Evolutionary conservation across 2,329 filamentous ascomycete genomes (phyloP), one percentile per base, ranked within the genome.

Genomic region (Trichoderma aggressivum): DNA sequence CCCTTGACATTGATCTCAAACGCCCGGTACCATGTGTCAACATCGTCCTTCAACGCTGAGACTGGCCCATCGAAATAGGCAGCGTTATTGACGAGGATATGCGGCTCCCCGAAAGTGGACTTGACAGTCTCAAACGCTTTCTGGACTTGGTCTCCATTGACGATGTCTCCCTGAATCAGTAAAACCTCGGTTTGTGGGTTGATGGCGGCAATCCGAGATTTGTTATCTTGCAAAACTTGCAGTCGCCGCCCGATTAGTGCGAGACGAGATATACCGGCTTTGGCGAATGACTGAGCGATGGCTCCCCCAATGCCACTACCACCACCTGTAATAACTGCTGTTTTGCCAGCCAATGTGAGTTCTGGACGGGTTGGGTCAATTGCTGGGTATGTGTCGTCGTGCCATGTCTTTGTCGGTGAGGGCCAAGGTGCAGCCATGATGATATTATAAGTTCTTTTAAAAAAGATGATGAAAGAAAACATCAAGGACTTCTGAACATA

Each of bases 51-150:
- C 30, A 66, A 32, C 21, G 32, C 63, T 0, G 47, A 66, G 0
- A 66, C 50, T 11, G 14, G 8, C 8, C 63, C 63, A 5, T 66
- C 50, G 24, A 66, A 66, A 18, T 56, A 66, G 32, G 63, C 63
- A 39, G 47, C 47, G 21, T 66, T 66, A 39, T 66, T 66, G 7
- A 66, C 63, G 21, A 66, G 63, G 21, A 66, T 66, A 5, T 66
- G 47, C 7, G 63, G 63, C 6, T 66, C 63, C 39, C 47, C 47
- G 16, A 66, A 66, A 4, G 32, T 56, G 14, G 63, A 56, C 56
- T 56, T 56, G 5, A 66, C 32, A 18, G 63, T 66, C 32, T 66
- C 63, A 39, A 66, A 66, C 1, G 30, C 30, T 21, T 56, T 14
- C 18, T 66, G 47, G 3, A 66, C n/a, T 16, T 39, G n/a, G 1